A percentile compares a stretch with the other conserved stretches of the same genome.
These are phyloP conservation scores for Zygosaccharomyces sapae DNA, from an alignment of 1,139 yeast species.

Conservation along the genomic window DNA sequence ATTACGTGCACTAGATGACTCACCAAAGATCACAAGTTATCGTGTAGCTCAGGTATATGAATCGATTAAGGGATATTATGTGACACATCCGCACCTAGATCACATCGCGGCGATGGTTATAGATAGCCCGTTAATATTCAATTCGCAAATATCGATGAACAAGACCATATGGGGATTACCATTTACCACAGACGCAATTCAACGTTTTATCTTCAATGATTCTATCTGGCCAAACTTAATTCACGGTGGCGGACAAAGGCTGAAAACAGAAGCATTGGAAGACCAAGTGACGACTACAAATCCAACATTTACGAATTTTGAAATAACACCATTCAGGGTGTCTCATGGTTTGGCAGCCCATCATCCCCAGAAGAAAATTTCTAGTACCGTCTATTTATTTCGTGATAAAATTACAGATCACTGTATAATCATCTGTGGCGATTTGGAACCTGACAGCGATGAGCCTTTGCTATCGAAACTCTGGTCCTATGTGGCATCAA, in stretches of 20 bases:
- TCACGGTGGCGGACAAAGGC: conserved; percentile 11
- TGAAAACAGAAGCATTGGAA: conserved; percentile 18
- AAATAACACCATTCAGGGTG: conserved; percentile 21
- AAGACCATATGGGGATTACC: conserved; percentile 52
- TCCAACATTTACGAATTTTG: conserved; percentile 22
- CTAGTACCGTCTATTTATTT: conserved; percentile 52
- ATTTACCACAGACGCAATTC: conserved; percentile 51
- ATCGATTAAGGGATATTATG: conserved; percentile 43
- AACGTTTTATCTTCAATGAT: conserved; percentile 64
- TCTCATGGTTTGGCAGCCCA: conserved; percentile 25
- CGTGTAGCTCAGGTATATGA: conserved; percentile 15
- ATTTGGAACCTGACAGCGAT: conserved; percentile 63
- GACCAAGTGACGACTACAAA: conserved; percentile 8
- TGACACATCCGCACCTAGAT: conserved; percentile 84
- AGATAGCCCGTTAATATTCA: conserved; percentile 60
- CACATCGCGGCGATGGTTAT: conserved; percentile 67
- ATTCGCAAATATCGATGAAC: conserved; percentile 21
- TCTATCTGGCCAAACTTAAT: conserved; percentile 68
- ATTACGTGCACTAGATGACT: background rate
- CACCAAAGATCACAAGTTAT: background rate
- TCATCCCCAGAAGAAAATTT: conserved; percentile 22
- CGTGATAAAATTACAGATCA: conserved; percentile 35
- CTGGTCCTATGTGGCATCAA: conserved; percentile 56
- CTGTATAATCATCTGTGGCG: conserved; percentile 64
- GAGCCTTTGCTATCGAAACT: conserved; percentile 44